These are phyloP conservation scores for Pseudogymnoascus pannorum DNA, from an alignment of 2,329 filamentous ascomycete species.

Conservation along the genomic window DNA sequence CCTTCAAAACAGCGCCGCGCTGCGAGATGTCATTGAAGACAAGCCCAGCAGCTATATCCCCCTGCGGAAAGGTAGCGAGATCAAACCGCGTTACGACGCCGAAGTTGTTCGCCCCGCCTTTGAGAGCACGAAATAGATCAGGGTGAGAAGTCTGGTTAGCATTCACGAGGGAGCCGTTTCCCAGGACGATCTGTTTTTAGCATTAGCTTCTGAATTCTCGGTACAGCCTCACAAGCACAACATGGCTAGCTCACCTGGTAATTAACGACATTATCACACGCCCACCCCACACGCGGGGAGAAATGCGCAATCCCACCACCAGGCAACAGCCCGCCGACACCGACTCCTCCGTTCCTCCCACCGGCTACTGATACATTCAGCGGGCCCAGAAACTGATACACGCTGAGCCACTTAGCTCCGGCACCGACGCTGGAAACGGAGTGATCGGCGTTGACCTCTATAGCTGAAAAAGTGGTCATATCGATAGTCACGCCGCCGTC, in stretches of 20 bases:
- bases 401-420: constrained; percentile 8
- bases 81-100: constrained; percentile 32
- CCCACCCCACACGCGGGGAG: neutral
- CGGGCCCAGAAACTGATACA: constrained; percentile 5
- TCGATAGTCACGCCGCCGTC: constrained; percentile 10
- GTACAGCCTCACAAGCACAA: too few species aligned
- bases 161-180: constrained; percentile 7
- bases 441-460: neutral
- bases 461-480: neutral
- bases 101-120: constrained; percentile 28
- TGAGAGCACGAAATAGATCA: constrained; percentile 27
- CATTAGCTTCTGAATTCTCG: neutral
- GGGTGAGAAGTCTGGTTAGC: constrained; percentile 11
- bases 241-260: constrained; percentile 4
- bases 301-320: constrained; percentile 10
- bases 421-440: neutral
- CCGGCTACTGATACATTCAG: neutral
- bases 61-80: constrained; percentile 31
- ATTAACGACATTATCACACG: constrained; percentile 7
- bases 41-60: neutral
- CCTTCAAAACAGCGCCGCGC: neutral
- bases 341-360: neutral
- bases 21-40: neutral
- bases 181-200: constrained; percentile 13
- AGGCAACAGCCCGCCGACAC: neutral